A percentile compares a stretch with the other conserved stretches of the same genome.
These are phyloP conservation scores for Fusarium pilosicola DNA, from an alignment of 2,329 filamentous ascomycete species.

Conservation along the genomic window DNA sequence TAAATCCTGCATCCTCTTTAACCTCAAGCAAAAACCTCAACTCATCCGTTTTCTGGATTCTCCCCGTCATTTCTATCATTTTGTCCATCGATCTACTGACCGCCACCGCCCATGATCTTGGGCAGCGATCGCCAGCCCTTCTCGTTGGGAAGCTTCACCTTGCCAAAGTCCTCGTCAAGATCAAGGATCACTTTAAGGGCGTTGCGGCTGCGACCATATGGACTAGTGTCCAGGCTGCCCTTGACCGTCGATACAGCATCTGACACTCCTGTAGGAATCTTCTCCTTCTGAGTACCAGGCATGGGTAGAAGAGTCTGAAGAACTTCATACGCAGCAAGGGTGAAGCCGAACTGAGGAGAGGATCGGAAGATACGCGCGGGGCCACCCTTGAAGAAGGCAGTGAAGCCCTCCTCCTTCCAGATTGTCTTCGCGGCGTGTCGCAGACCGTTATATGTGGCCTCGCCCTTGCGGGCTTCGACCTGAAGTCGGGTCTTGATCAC, in stretches of 20 bases:
- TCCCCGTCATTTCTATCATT: slow-evolving; percentile 1
- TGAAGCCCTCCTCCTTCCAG: slow-evolving; percentile 90
- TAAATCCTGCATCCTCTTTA: slow-evolving; percentile 12
- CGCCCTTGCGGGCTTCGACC: slow-evolving; percentile 96
- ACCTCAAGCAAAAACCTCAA: slow-evolving; percentile 6
- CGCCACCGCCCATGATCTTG: slow-evolving; percentile 57
- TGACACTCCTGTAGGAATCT: slow-evolving; percentile 66
- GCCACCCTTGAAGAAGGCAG: slow-evolving; percentile 98
- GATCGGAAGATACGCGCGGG: slow-evolving; percentile 94
- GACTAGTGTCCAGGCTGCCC: slow-evolving; percentile 54
- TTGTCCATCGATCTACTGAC: slow-evolving; percentile 34
- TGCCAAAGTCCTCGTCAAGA: slow-evolving; percentile 91
- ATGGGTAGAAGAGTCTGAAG: slow-evolving; percentile 80
- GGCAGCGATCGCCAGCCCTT: slow-evolving; percentile 65
- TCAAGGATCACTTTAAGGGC: slow-evolving; percentile 96
- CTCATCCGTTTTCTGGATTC: neutral
- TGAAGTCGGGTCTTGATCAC: slow-evolving; percentile 99
- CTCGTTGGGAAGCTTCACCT: slow-evolving; percentile 68
- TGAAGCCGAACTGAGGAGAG: slow-evolving; percentile 98
- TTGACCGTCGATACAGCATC: slow-evolving; percentile 66
- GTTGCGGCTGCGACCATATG: slow-evolving; percentile 76
- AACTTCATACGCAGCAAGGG: slow-evolving; percentile 92
- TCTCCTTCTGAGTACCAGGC: slow-evolving; percentile 70
- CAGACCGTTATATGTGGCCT: slow-evolving; percentile 86
- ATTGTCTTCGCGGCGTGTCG: slow-evolving; percentile 87